These are phyloP conservation scores for Nakazawaea holstii DNA, from an alignment of 805 yeast genomes.

Conservation along the genomic window DNA sequence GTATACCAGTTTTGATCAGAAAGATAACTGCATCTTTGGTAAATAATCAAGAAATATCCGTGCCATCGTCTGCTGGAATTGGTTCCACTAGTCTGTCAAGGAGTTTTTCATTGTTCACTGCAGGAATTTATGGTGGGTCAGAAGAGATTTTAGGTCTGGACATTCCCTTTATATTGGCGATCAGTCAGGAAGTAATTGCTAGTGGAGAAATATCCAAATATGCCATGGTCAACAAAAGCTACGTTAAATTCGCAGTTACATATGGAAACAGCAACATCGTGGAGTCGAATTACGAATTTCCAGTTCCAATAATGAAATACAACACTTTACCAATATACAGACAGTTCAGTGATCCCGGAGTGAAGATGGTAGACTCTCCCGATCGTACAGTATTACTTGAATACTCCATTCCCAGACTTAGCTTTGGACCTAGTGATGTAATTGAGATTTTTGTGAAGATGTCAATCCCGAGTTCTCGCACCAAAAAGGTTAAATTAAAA, in stretches of 20 bases:
- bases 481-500: slow-evolving; percentile 32
- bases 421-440: slow-evolving; percentile 56
- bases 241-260: not conserved
- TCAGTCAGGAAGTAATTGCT: slow-evolving; percentile 47
- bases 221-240: slow-evolving; percentile 3
- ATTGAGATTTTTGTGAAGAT: slow-evolving; percentile 34
- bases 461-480: slow-evolving; percentile 10
- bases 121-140: slow-evolving; percentile 31
- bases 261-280: slow-evolving; percentile 7
- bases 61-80: slow-evolving; percentile 29
- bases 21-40: slow-evolving; percentile 42
- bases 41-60: slow-evolving; percentile 43
- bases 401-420: slow-evolving; percentile 41
- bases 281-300: slow-evolving; percentile 29
- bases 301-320: slow-evolving; percentile 49
- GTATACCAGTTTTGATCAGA: slow-evolving; percentile 40
- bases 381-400: slow-evolving; percentile 45
- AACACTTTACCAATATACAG: slow-evolving; percentile 52
- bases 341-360: slow-evolving; percentile 48
- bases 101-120: slow-evolving; percentile 29
- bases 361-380: slow-evolving; percentile 36
- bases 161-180: slow-evolving; percentile 51
- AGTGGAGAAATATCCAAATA: slow-evolving; percentile 33
- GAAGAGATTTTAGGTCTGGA: slow-evolving; percentile 48
- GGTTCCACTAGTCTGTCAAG: slow-evolving; percentile 29